These are phyloP conservation scores for Melampsora americana DNA, from an alignment of 1,284 basidiomycete species.

Conservation along the genomic window DNA sequence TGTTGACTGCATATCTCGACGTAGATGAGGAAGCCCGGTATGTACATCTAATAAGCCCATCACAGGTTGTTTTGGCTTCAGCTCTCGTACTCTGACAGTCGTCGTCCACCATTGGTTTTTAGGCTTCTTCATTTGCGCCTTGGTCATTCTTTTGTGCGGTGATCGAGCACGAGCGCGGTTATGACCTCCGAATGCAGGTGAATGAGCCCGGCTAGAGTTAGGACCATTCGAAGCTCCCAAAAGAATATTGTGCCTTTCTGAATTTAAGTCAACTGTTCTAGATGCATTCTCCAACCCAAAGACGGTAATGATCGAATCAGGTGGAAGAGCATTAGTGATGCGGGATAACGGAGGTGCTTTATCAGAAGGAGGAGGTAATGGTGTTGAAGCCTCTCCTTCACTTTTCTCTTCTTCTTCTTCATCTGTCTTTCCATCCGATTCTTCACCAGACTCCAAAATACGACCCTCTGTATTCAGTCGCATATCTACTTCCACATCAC, in stretches of 20 bases:
- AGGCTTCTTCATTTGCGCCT: conserved; percentile 42
- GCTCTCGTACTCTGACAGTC: conserved; percentile 19
- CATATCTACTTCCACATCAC: conserved; percentile 45
- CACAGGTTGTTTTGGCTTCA: conserved; percentile 18
- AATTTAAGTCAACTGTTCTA: not conserved
- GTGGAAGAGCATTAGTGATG: conserved; percentile 33
- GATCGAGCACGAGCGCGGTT: conserved; percentile 48
- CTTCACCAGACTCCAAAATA: conserved; percentile 40
- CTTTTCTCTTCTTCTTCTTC: conserved; percentile 32
- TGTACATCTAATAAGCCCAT: conserved; percentile 40
- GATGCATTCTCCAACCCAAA: conserved; percentile 25
- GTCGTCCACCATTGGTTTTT: conserved; percentile 44
- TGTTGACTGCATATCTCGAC: conserved; percentile 32
- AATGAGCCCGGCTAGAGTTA: not conserved
- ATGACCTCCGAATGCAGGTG: conserved; percentile 49
- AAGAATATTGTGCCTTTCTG: conserved; percentile 1
- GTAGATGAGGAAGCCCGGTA: conserved; percentile 27
- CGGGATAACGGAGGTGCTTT: not conserved
- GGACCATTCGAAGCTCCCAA: not conserved
- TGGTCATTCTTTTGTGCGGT: conserved; percentile 47
- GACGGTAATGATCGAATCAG: conserved; percentile 37
- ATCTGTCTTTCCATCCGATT: conserved; percentile 23
- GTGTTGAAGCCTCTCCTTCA: conserved; percentile 5
- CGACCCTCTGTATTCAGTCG: conserved; percentile 30
- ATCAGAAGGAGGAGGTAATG: conserved; percentile 9